Base-by-base conservation (phyloP, 2,329 filamentous ascomycete genomes). In the Achaetomium macrosporum region DNA sequence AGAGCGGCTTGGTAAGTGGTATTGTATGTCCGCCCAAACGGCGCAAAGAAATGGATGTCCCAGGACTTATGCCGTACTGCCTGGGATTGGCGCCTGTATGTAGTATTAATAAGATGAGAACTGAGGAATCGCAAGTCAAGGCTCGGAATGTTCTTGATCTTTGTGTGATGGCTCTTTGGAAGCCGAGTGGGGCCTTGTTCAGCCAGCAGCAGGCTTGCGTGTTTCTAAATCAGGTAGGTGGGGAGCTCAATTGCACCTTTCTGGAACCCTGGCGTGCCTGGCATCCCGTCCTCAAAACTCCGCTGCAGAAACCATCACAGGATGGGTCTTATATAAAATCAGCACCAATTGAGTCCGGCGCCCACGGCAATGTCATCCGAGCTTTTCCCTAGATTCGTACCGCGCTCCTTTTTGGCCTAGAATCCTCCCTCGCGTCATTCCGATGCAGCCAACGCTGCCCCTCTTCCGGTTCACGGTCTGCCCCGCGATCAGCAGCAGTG, bases 281-380 rank as follows among this genome's bases (percentile, higher is more conserved):
- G 20, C 25, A 33, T 42, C 29, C 51, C 59, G 61, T 68, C 69
- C 73, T 65, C 67, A 73, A 73, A 75, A 69, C 65, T 76, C 64
- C 73, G 71, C 72, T 31, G 73, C 69, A 76, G 69, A 73, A 73
- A 72, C 67, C 66, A 73, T 75, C 73, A 76, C 73, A 69, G 69
- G 54, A 61, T 58, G 51, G 54, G 47, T 58, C 43, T 40, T 30
- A 11, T 42, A 53, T 54, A 58, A 50, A 54, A 50, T 35, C 44
- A 25, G 39, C 33, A 13, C 51, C 40, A 39, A 53, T 57, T 52
- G 47, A 47, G 42, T 30, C 47, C 35, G 16, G 42, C 17, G 47
- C 39, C 48, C 33, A 56, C 52, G 54, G 55, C 51, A 33, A 45
- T 48, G 49, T 36, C 19, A 12, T 51, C 37, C 39, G 16, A 16